Evolutionary conservation across 345 rosid genomes (phyloP).

Genomic region (Melaleuca quinquenervia): DNA sequence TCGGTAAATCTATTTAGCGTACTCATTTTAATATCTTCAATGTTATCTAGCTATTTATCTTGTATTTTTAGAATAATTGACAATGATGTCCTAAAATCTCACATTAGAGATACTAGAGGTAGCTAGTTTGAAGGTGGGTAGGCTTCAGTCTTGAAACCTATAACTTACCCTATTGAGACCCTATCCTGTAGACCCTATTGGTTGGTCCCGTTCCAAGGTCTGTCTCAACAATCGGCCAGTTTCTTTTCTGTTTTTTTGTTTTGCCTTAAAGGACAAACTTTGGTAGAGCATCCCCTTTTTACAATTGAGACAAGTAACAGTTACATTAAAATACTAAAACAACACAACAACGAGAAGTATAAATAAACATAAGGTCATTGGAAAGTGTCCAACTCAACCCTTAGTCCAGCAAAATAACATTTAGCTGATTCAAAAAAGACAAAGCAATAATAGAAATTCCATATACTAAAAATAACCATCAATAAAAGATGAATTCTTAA

Average conservation of each 20-base stretch:
- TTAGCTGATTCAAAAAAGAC: not conserved
- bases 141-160: not conserved
- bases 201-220: accelerated
- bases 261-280: not conserved
- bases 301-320: not conserved
- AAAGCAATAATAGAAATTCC: not conserved
- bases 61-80: too few species aligned
- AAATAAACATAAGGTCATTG: not conserved
- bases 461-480: not conserved
- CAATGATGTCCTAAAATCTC: too few species aligned
- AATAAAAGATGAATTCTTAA: not conserved
- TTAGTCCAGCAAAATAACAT: not conserved
- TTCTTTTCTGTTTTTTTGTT: not conserved
- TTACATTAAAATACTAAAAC: not conserved
- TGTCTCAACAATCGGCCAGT: accelerated
- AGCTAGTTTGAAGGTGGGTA: not conserved
- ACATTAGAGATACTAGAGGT: too few species aligned
- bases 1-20: not conserved
- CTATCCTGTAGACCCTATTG: accelerated
- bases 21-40: not conserved
- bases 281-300: not conserved
- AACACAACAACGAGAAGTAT: not conserved
- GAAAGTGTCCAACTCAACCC: not conserved
- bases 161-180: too few species aligned
- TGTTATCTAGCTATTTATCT: too few species aligned